phyloP scores from a whole-genome alignment of 2,329 filamentous ascomycete species.

The Leptosphaerulina australis region DNA sequence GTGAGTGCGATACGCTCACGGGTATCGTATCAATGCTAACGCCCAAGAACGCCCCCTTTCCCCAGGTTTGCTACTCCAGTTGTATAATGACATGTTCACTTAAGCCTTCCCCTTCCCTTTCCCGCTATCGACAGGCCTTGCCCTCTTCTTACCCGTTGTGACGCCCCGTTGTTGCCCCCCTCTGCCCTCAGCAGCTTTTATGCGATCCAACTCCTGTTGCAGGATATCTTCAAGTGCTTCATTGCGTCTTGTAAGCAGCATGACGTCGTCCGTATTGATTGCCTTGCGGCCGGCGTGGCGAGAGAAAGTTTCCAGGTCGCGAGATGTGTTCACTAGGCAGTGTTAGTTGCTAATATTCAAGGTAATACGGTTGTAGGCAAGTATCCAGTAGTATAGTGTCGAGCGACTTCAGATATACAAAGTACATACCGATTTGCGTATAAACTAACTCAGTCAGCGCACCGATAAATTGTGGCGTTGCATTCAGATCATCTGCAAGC shows the following conservation, averaged over 20 bases:
- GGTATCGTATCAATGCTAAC: constrained; percentile 10
- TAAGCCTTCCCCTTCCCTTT: constrained; percentile 30
- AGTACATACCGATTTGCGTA: constrained; percentile 76
- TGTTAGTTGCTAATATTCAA: not conserved
- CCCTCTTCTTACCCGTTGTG: constrained; percentile 23
- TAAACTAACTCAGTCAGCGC: constrained; percentile 79
- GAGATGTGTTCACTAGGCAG: constrained; percentile 47
- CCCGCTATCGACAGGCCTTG: constrained; percentile 30
- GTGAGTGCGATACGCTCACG: not conserved
- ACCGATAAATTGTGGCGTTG: constrained; percentile 89
- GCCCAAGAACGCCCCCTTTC: too few relatives aligned
- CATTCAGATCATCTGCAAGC: constrained; percentile 74
- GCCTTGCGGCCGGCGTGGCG: constrained; percentile 82
- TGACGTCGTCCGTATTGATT: constrained; percentile 83
- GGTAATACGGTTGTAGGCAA: not conserved
- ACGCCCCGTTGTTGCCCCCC: constrained; percentile 16
- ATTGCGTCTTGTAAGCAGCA: constrained; percentile 85
- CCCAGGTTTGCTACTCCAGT: too few relatives aligned
- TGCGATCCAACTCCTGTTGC: constrained; percentile 67
- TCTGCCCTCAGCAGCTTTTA: constrained; percentile 41
- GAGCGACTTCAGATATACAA: not conserved
- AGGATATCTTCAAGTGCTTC: constrained; percentile 81
- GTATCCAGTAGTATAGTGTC: not conserved
- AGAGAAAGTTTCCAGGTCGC: constrained; percentile 64
- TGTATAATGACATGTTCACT: too few relatives aligned